Percentiles rank a stretch among this genome's conserved stretches.
These are phyloP conservation scores for Beauveria scarabaeidicola DNA, from an alignment of 2,329 filamentous ascomycete genomes.

Conservation along the genomic window DNA sequence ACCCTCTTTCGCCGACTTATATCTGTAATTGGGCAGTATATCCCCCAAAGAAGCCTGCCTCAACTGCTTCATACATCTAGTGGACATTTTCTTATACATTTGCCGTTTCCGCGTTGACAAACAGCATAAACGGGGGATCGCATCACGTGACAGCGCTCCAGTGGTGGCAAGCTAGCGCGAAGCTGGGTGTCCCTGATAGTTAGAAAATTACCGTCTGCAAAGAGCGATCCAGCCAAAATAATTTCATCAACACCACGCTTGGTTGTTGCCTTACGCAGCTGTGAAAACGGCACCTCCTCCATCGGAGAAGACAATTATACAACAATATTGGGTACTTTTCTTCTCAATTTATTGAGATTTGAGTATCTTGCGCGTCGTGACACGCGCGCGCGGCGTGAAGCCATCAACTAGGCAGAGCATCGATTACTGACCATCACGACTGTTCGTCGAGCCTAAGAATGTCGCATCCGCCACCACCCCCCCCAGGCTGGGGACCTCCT, in stretches of 20 bases:
- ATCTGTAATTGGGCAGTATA: no score
- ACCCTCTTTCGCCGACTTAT: no score
- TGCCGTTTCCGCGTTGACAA: background rate
- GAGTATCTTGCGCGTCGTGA: conserved; percentile 22
- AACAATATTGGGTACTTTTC: conserved; percentile 11
- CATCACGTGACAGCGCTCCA: conserved; percentile 7
- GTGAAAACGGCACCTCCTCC: conserved; percentile 21
- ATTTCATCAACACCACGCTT: conserved; percentile 20
- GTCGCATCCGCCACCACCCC: conserved; percentile 47
- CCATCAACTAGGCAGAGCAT: conserved; percentile 18
- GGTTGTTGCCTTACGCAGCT: conserved; percentile 22
- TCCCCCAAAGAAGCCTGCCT: no score
- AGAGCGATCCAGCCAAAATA: conserved; percentile 7
- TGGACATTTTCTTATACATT: background rate
- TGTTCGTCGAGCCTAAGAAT: conserved; percentile 29
- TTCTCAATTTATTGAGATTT: background rate
- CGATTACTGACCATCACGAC: conserved; percentile 1
- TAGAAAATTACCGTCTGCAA: conserved; percentile 25
- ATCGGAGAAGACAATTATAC: conserved; percentile 13
- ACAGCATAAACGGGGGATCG: background rate
- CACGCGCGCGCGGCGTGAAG: conserved; percentile 28
- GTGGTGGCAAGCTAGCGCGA: conserved; percentile 6
- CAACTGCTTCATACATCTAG: no score
- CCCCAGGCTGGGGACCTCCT: conserved; percentile 53
- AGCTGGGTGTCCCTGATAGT: background rate